Evolutionary conservation across 352 stramenopile species (phyloP), one percentile per base, ranked within the genome.

Genomic region (Elongisporangium anandrum): DNA sequence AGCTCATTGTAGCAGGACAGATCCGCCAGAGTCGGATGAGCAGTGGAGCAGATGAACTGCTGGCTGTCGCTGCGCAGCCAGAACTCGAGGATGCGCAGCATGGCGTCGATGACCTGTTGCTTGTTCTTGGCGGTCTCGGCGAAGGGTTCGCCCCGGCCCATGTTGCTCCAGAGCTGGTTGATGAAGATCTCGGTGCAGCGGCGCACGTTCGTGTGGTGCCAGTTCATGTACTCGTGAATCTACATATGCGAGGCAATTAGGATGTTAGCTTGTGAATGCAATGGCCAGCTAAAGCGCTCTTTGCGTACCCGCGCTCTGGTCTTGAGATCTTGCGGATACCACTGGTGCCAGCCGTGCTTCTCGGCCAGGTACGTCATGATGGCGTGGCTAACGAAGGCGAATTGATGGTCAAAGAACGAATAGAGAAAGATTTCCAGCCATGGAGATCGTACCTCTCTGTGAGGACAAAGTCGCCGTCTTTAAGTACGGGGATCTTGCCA

Each of bases 161-260:
- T 54, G 60, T 87, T 90, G 16, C 68, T 61, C 65, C 84, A 73
- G 26, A 90, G 54, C 65, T 82, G 70, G 63, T 85, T 77, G 21
- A 87, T 68, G 63, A 87, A 87, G 54, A 90, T 77, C 61, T 88
- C 61, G 3, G 75, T 83, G 59, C 73, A 80, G 24, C 65, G 65
- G 34, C 81, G 81, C 54, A 77, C 72, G 61, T 89, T 88, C 38
- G 78, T 72, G 72, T 91, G 81, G 61, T 91, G 81, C 81, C 81
- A 91, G 68, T 90, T 77, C 64, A 73, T 86, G 69, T 90, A 90
- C 71, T 90, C 81, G 54, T 88, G 66, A 63, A 90, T 90, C 79
- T 90, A 57, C n/a, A n/a, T n/a, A n/a, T n/a, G 70, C 9, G 69
- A n/a, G n/a, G n/a, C n/a, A n/a, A n/a, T n/a, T n/a, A n/a, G n/a